phyloP scores from a whole-genome alignment of 83 land plant genomes.

The Diphasiastrum complanatum region DNA sequence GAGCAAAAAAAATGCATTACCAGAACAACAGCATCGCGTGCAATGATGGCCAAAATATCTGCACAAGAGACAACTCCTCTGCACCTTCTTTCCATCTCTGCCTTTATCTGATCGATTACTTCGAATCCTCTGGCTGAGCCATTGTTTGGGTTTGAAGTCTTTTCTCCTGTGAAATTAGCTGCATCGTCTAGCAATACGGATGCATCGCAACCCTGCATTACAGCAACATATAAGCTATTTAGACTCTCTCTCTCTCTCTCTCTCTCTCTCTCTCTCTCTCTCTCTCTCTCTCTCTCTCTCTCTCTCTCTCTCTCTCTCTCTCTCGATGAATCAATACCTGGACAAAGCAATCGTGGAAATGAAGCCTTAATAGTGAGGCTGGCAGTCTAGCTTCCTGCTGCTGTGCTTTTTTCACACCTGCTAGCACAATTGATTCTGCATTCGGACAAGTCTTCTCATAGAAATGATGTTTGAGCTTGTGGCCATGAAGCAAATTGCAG shows the following conservation, averaged over 20 bases:
- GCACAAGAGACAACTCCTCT: slow-evolving; percentile 21
- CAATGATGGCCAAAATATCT: slow-evolving; percentile 12
- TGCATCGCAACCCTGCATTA: slow-evolving; percentile 19
- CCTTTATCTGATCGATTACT: slow-evolving; percentile 9
- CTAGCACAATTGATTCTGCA: not conserved
- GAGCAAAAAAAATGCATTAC: too few relatives aligned
- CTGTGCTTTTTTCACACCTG: not conserved
- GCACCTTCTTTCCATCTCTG: slow-evolving; percentile 7
- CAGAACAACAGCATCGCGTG: slow-evolving; percentile 15
- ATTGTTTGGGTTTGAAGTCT: slow-evolving; percentile 7
- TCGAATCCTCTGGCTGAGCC: slow-evolving; percentile 14
- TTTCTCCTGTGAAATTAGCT: slow-evolving; percentile 2
- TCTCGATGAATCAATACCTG: not conserved
- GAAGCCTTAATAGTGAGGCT: slow-evolving; percentile 12
- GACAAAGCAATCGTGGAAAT: slow-evolving; percentile 16
- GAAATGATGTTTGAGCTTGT: too few relatives aligned
- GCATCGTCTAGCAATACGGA: slow-evolving; percentile 18
- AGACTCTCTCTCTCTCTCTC: not conserved
- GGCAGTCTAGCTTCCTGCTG: slow-evolving; percentile 13
- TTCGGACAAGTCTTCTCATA: slow-evolving; percentile 3
- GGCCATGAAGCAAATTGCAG: too few relatives aligned
- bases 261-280: not conserved
- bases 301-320: not conserved
- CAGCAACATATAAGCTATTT: not conserved
- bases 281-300: not conserved